Evolutionary conservation across 768 basidiomycete genomes (phyloP), one percentile per base, ranked within the genome.

Genomic region (Amyloporia xantha): DNA sequence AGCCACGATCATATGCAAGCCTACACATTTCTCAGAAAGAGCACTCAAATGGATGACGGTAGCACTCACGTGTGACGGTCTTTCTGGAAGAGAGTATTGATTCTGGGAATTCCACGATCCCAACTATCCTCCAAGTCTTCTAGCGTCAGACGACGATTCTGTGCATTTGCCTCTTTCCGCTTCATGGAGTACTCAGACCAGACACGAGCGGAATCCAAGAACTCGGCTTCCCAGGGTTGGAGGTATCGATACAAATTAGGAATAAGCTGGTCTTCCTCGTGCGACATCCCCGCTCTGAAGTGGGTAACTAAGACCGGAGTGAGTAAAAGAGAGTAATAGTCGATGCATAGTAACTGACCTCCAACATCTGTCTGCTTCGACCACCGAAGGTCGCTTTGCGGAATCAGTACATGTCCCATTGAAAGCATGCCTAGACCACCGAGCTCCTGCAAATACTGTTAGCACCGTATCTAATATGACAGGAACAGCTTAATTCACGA

Each of bases 181-280:
- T 98, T 99, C 92, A 97, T 90, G 0, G 95, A 94, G 66, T 99
- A 99, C 66, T 99, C 96, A 0, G 86, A 91, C 96, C 96, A 99
- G 35, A 99, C 96, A 59, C 96, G 91, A 35, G 94, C 94, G 1
- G 94, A 97, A 62, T 99, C 96, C 51, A 96, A 66, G 73, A 99
- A 97, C 64, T 97, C 94, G 0, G 93, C 90, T 63, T 95, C 91
- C 94, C 94, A 97, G 9, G 94, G 93, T 58, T 95, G 91, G 11
- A 96, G 75, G 66, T 98, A 95, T 55, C 96, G 88, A 71, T 95
- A 95, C 69, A 99, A 64, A 67, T 98, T 98, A 42, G 95, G 95
- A 62, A 97, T 98, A 25, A 98, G 77, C 60, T 94, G 88, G 59
- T 91, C 91, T 59, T 92, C 90, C 61, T 92, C 90, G 49, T 94